Base-by-base conservation (phyloP, 768 basidiomycete genomes). In the Candolleomyces aberdarensis region DNA sequence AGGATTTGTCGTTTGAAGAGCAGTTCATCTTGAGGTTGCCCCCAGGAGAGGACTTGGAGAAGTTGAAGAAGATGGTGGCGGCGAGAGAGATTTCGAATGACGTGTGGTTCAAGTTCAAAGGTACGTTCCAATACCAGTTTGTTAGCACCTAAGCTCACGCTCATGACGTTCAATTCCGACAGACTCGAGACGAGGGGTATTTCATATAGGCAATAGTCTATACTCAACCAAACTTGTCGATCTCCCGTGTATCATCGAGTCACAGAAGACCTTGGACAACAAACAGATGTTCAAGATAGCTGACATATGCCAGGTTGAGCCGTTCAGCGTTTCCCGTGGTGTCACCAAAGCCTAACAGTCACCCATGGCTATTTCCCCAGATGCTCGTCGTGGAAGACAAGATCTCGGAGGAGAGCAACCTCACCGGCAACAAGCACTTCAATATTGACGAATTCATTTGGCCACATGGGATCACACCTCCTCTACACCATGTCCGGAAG, bases 221-320 rank as follows among this genome's bases (percentile, higher is more conserved):
- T 96, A 96, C 71, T 85, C 92, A 31, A 86, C 96, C 20, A 98
- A 98, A 74, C 84, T 99, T 22, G 97, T 98, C 60, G 97, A 99
- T 73, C 78, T 99, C 49, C 97, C 97, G 1, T 92, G 92, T 73
- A 85, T 99, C 56, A 81, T 96, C 64, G 97, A 99, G 70, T 85
- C 92, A 13, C 96, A 98, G 74, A 98, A 98, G 80, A 94, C 96
- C 1, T 74, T 96, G 54, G 97, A 98, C 74, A 91, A 88, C 71
- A 94, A 96, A 72, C 94, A 97, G 69, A 90, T 97, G 86, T 97
- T 98, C 81, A 99, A 99, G 74, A 92, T 96, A 6, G 96, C 95
- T 43, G 97, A 99, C 71, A 96, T 99, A 76, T 96, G 92, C 77
- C 96, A 97, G 85, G 94, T 94, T 66, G 66, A 19, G 39, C 20